Evolutionary conservation across 1,139 yeast genomes (phyloP), one percentile per base, ranked within the genome.

Genomic region (Casaregolazyma lundiana): DNA sequence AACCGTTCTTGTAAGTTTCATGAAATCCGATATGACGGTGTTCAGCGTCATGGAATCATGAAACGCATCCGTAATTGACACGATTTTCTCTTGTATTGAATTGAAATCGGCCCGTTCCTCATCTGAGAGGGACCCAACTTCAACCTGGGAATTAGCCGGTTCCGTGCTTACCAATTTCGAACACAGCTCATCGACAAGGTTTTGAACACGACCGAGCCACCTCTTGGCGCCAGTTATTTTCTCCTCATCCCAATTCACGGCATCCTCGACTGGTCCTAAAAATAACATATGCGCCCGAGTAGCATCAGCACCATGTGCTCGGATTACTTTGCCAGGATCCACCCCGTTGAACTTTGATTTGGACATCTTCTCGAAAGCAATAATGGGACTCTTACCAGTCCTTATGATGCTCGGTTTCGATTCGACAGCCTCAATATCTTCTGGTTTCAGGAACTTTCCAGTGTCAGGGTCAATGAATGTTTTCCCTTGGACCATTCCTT

Each of bases 401-500:
- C 63, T 68, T 21, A 63, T 71, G 5, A 86, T 70, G 8, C 65
- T 57, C 3, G 84, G 83, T 4, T 64, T 59, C 0, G 63, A 64
- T 0, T 74, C 64, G 37, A 44, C 45, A 1, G 66, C 44, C 45
- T 77, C 82, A 15, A 82, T 59, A 56, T 92, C 97, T 1, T 81
- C 80, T 0, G 95, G 94, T 55, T 78, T 86, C 53, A 92, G 69
- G 60, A 84, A 90, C 50, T 80, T 70, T 0, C 92, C 95, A 37
- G 76, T 82, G 0, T 65, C 67, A 1, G 96, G 94, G 55, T 89
- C 84, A 9, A 74, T 71, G 56, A 65, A 85, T 0, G 98, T 92
- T 59, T 78, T 80, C 1, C 97, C 97, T 55, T 90, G 97, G 3
- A 92, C 98, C 98, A 92, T 92, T 13, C 98, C 98, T 62, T 90